phyloP scores from a whole-genome alignment of 140 eudicot genomes.

The Cichorium intybus region DNA sequence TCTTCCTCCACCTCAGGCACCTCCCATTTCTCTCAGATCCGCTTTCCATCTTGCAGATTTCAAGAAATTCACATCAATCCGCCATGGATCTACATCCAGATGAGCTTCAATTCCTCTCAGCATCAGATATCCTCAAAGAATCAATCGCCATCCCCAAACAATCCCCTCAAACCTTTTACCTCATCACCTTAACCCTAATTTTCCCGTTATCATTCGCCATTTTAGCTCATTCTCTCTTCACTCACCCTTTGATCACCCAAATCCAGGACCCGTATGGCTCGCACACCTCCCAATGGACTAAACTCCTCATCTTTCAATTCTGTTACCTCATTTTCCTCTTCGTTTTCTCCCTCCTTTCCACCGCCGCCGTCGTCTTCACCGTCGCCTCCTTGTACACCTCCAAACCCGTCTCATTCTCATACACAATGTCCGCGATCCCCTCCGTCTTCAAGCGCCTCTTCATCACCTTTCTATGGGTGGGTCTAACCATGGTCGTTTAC shows the following conservation, averaged over 20 bases:
- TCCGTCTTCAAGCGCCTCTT: slow-evolving; percentile 63
- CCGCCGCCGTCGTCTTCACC: slow-evolving; percentile 90
- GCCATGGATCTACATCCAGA: slow-evolving; percentile 77
- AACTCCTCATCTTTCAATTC: slow-evolving; percentile 60
- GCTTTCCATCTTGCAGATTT: not conserved
- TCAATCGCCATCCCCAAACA: slow-evolving; percentile 70
- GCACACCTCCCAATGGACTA: slow-evolving; percentile 45
- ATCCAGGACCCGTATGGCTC: slow-evolving; percentile 48
- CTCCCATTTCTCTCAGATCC: not conserved
- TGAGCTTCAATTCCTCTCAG: slow-evolving; percentile 69
- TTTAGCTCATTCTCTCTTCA: slow-evolving; percentile 80
- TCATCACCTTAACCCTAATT: slow-evolving; percentile 68
- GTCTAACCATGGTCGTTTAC: slow-evolving; percentile 55
- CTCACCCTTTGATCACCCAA: slow-evolving; percentile 62
- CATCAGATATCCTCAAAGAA: slow-evolving; percentile 52
- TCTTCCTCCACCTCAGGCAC: not conserved
- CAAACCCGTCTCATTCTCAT: slow-evolving; percentile 59
- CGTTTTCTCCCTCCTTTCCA: slow-evolving; percentile 74
- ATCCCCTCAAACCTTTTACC: slow-evolving; percentile 74
- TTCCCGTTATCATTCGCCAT: slow-evolving; percentile 88
- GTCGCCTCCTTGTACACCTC: slow-evolving; percentile 76
- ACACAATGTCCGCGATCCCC: slow-evolving; percentile 71
- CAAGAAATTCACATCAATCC: not conserved
- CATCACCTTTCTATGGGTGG: slow-evolving; percentile 71
- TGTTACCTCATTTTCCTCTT: slow-evolving; percentile 71